Evolutionary conservation across 306 rosid genomes (phyloP).

Genomic region (Lathyrus tuberosus): DNA sequence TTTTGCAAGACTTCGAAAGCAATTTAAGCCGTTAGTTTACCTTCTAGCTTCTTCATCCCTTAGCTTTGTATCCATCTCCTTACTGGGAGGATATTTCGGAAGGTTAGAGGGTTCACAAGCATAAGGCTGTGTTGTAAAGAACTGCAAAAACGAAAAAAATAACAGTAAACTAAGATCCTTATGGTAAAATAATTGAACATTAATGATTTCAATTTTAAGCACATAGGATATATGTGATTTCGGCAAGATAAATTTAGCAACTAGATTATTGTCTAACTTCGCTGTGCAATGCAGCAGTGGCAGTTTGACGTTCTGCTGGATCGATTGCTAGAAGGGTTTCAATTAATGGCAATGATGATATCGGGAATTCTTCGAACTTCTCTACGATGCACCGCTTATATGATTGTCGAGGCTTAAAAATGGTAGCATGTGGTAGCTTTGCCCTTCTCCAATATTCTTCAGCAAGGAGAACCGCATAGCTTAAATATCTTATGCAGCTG

Average conservation of each 20-base stretch:
- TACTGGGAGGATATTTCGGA: slow-evolving; percentile 90
- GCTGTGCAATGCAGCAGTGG: slow-evolving; percentile 77
- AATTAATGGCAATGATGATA: slow-evolving; percentile 75
- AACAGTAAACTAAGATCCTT: slow-evolving; percentile 6
- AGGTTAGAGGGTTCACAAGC: slow-evolving; percentile 93
- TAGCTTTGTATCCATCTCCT: slow-evolving; percentile 88
- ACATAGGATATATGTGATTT: background rate
- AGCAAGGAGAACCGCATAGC: slow-evolving; percentile 90
- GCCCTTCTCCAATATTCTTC: slow-evolving; percentile 90
- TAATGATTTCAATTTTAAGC: background rate
- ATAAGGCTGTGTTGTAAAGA: slow-evolving; percentile 71
- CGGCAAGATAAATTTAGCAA: background rate
- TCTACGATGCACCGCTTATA: slow-evolving; percentile 79
- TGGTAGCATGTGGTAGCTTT: slow-evolving; percentile 86
- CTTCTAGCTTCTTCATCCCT: slow-evolving; percentile 89
- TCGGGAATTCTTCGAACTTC: slow-evolving; percentile 75
- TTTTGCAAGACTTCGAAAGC: slow-evolving; percentile 20
- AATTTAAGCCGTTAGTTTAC: slow-evolving; percentile 43
- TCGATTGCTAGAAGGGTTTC: slow-evolving; percentile 83
- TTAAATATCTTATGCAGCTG: slow-evolving; percentile 95
- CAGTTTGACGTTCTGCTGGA: slow-evolving; percentile 81
- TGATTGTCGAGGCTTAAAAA: slow-evolving; percentile 85
- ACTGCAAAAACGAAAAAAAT: slow-evolving; percentile 52
- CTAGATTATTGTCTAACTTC: slow-evolving; percentile 62
- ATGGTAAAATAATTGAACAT: background rate